phyloP scores from a whole-genome alignment of 2,329 filamentous ascomycete species.

The Trichophyton verrucosum region DNA sequence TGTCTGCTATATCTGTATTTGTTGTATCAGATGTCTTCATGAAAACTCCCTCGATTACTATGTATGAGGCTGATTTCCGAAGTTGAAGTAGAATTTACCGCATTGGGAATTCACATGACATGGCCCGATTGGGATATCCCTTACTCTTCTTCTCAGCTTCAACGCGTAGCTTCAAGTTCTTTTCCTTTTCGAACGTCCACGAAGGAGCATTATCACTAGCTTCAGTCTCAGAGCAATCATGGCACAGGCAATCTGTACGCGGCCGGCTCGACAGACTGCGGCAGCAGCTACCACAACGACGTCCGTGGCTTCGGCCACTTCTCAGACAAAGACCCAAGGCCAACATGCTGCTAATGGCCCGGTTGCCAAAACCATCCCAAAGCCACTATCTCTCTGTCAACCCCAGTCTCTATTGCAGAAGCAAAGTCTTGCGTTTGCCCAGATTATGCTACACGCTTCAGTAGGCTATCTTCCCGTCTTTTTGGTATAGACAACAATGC shows the following conservation, averaged over 20 bases:
- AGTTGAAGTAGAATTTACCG: background rate
- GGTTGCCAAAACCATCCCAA: background rate
- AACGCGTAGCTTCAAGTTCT: background rate
- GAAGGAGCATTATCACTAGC: background rate
- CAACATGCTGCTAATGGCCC: background rate
- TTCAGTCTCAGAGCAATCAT: background rate
- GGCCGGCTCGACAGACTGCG: background rate
- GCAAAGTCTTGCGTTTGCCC: conserved; percentile 37
- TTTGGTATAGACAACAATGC: background rate
- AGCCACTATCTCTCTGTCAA: background rate
- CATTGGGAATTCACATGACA: conserved; percentile 5
- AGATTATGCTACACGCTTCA: conserved; percentile 37
- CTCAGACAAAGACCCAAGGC: background rate
- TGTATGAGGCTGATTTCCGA: background rate
- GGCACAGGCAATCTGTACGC: background rate
- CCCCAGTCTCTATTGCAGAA: conserved; percentile 23
- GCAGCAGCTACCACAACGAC: background rate
- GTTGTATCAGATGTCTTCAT: background rate
- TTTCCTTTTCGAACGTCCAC: background rate
- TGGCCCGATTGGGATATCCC: conserved; percentile 1
- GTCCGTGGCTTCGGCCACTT: background rate
- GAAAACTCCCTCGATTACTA: background rate
- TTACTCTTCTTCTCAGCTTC: background rate
- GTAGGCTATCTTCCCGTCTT: conserved; percentile 21
- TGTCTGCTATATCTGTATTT: background rate